phyloP scores from a whole-genome alignment of 805 yeast genomes.

The Wickerhamiella occidentalis region DNA sequence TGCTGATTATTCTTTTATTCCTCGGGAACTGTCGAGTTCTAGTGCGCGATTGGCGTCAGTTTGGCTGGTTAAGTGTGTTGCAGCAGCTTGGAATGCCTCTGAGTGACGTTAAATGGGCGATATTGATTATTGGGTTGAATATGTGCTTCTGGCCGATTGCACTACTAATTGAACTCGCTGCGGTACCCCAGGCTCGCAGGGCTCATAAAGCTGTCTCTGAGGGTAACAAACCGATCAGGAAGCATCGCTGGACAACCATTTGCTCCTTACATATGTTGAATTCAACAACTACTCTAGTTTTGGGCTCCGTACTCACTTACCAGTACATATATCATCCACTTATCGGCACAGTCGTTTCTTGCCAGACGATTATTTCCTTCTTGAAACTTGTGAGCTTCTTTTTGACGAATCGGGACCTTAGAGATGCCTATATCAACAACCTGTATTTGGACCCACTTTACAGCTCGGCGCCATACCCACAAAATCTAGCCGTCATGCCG shows the following conservation, averaged over 20 bases:
- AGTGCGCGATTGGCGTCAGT: slow-evolving; percentile 29
- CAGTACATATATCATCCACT: slow-evolving; percentile 31
- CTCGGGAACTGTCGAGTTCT: slow-evolving; percentile 32
- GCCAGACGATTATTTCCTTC: slow-evolving; percentile 32
- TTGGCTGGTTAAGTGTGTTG: slow-evolving; percentile 29
- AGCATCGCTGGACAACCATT: slow-evolving; percentile 25
- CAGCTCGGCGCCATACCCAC: slow-evolving; percentile 30
- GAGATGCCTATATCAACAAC: slow-evolving; percentile 25
- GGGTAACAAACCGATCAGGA: slow-evolving; percentile 11
- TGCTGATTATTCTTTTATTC: slow-evolving; percentile 30
- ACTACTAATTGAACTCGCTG: slow-evolving; percentile 27
- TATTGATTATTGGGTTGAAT: slow-evolving; percentile 23
- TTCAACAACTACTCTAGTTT: slow-evolving; percentile 15
- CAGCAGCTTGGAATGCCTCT: slow-evolving; percentile 25
- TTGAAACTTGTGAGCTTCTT: slow-evolving; percentile 35
- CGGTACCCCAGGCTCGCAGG: slow-evolving; percentile 18
- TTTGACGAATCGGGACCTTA: slow-evolving; percentile 35
- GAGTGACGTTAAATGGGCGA: slow-evolving; percentile 25
- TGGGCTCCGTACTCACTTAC: slow-evolving; percentile 21
- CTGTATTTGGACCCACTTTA: slow-evolving; percentile 28
- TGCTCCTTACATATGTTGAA: slow-evolving; percentile 28
- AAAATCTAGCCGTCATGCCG: slow-evolving; percentile 30
- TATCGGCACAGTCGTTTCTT: slow-evolving; percentile 34
- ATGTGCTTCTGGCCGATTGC: slow-evolving; percentile 31
- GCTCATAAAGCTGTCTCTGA: slow-evolving; percentile 1